Conservation (phyloP, 345 rosid genomes). For the Acer negundo region DNA sequence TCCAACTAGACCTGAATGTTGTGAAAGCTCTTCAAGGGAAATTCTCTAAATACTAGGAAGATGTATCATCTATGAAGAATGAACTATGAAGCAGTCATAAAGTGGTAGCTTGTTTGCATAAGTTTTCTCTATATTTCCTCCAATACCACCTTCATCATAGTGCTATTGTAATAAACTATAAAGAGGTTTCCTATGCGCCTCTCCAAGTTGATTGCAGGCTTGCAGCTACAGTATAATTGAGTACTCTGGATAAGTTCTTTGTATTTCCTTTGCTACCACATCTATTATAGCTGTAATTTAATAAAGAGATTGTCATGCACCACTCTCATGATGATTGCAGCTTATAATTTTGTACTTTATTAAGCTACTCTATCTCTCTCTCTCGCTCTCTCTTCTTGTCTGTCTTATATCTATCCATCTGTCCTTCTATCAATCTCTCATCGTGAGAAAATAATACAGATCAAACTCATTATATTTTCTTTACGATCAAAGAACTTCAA, state of each 20-base stretch:
- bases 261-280: not conserved
- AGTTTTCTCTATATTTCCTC: not conserved
- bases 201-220: not conserved
- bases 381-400: too few relatives aligned
- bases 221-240: not conserved
- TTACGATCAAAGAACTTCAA: not conserved
- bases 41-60: not conserved
- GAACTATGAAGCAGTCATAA: not conserved
- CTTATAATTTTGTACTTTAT: not conserved
- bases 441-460: too few relatives aligned
- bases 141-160: not conserved
- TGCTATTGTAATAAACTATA: not conserved
- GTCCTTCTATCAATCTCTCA: too few relatives aligned
- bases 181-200: not conserved
- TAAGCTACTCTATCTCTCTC: not conserved
- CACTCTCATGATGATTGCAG: not conserved
- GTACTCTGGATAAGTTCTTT: not conserved
- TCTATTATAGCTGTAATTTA: not conserved
- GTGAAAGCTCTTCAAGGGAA: conserved; percentile 16
- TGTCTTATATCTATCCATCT: too few relatives aligned
- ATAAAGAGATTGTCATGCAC: not conserved
- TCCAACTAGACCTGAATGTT: conserved; percentile 14
- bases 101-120: not conserved
- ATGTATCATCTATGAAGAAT: too few relatives aligned
- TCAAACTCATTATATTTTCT: not conserved